Base-by-base conservation (phyloP, 2,329 filamentous ascomycete species). In the Aspergillus luchuensis region DNA sequence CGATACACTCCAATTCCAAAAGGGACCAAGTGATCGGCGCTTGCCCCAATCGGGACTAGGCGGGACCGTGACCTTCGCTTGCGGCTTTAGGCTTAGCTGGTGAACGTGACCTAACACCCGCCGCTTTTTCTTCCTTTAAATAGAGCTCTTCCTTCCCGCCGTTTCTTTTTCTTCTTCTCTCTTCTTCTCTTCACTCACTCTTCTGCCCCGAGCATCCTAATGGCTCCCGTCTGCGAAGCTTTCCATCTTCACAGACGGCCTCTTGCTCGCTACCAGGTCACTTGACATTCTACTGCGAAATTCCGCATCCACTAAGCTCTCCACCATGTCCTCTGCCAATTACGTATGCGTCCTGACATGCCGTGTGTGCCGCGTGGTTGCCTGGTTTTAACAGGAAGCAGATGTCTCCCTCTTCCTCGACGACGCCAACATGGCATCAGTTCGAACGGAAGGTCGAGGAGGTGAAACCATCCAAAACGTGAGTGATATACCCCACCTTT, bases 391-490 rank as follows among this genome's bases (percentile, higher is more conserved):
- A 77, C 74, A 68, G 63, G 61, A 65, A 67, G 62, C 75, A 89
- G 87, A 85, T 85, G 75, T 92, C 90, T 69, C 88, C 90, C 63
- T 84, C 84, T 63, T 82, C 90, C 69, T 91, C 90, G 63, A 89
- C 89, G 57, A 91, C 88, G 71, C 87, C 90, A 63, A 80, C 84
- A 71, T 88, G 86, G 77, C 86, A 90, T 78, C 80, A 85, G 66
- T 97, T 97, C 78, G 89, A 95, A 71, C 84, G 85, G 74, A 91
- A 91, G 73, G 87, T 96, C 60, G 89, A 93, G 68, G 89, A 93
- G 68, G 87, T 93, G 70, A 94, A 92, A 73, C 87, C 91, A 52
- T 90, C 91, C 36, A 99, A 98, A 80, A 91, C 88, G 95, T 97
- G 88, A 80, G 89, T 85, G 52, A 59, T 36, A 21, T 58, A 21